These are phyloP conservation scores for Parsonsia alboflavescens DNA, from an alignment of 257 asterid genomes.

Conservation along the genomic window DNA sequence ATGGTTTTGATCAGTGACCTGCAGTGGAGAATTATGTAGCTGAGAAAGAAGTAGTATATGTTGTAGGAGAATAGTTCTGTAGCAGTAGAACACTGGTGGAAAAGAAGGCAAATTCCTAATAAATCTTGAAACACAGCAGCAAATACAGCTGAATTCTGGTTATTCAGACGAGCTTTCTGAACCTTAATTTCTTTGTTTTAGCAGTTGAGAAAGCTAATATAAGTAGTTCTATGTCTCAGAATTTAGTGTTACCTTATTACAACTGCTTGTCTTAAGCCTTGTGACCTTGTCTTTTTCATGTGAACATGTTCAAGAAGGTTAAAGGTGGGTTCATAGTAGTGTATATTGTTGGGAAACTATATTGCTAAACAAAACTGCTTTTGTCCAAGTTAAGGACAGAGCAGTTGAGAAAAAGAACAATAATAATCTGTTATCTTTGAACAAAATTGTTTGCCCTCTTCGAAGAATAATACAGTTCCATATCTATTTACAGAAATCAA, in stretches of 20 bases:
- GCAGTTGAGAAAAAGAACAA: not conserved
- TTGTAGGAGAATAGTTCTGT: not conserved
- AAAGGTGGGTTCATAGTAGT: not conserved
- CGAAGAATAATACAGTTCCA: not conserved
- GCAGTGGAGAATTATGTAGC: not conserved
- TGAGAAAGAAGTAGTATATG: not conserved
- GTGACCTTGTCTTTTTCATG: too few species aligned
- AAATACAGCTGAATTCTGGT: not conserved
- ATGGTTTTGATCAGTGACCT: not conserved
- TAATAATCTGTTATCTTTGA: not conserved
- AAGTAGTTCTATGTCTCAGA: too few species aligned
- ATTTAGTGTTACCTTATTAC: too few species aligned
- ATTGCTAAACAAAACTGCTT: not conserved
- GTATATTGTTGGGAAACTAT: not conserved
- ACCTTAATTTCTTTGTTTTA: not conserved
- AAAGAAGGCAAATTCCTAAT: not conserved
- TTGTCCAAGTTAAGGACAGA: not conserved
- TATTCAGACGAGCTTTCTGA: not conserved
- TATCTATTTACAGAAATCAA: not conserved
- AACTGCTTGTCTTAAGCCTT: too few species aligned
- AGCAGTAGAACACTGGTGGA: not conserved
- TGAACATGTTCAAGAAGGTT: too few species aligned
- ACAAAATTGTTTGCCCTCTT: not conserved
- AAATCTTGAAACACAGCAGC: not conserved
- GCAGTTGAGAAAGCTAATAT: not conserved